phyloP scores from a whole-genome alignment of 2,329 filamentous ascomycete genomes.

The Fusarium miscanthi region DNA sequence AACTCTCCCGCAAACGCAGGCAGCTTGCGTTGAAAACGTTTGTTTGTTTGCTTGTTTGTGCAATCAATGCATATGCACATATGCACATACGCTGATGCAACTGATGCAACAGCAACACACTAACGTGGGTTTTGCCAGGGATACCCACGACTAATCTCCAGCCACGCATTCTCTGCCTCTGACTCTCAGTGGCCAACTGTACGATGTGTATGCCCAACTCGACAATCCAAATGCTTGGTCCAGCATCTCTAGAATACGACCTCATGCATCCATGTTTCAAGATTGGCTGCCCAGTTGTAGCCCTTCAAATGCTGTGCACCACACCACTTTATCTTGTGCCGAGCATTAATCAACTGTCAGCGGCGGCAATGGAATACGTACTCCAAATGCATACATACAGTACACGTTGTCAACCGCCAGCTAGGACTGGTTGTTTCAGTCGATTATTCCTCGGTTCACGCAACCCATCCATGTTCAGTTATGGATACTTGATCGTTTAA shows the following conservation, averaged over 20 bases:
- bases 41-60: slow-evolving; percentile 36
- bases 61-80: slow-evolving; percentile 30
- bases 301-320: slow-evolving; percentile 6
- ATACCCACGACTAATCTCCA: slow-evolving; percentile 23
- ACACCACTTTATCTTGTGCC: slow-evolving; percentile 1
- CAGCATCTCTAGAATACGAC: slow-evolving; percentile 20
- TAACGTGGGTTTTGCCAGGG: slow-evolving; percentile 19
- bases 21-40: slow-evolving; percentile 12
- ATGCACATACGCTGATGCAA: slow-evolving; percentile 37
- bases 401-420: slow-evolving; percentile 4
- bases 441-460: slow-evolving; percentile 8
- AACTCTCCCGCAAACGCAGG: background rate
- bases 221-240: slow-evolving; percentile 13
- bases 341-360: background rate
- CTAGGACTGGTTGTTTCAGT: slow-evolving; percentile 26
- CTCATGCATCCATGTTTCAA: slow-evolving; percentile 23
- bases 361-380: background rate
- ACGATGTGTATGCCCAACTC: slow-evolving; percentile 23
- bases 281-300: background rate
- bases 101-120: slow-evolving; percentile 34
- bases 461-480: background rate
- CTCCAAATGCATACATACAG: background rate
- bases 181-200: background rate
- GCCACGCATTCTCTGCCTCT: slow-evolving; percentile 20
- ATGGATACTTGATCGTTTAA: slow-evolving; percentile 5